Percentiles rank a stretch among this genome's conserved stretches.
Evolutionary conservation across 2,329 filamentous ascomycete genomes (phyloP).

Genomic region (Pseudocercospora cruenta): DNA sequence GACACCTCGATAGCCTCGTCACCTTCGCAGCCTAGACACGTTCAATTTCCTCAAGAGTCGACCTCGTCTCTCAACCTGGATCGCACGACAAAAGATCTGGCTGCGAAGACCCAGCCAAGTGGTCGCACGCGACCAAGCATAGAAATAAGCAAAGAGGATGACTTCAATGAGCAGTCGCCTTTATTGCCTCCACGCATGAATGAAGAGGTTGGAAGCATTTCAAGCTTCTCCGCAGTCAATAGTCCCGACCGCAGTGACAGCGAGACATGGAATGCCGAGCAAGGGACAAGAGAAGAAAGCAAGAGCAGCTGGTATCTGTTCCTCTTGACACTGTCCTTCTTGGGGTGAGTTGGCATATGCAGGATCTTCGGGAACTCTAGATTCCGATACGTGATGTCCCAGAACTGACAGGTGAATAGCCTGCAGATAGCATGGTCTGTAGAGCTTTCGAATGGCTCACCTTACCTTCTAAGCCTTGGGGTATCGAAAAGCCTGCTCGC

Average conservation of each 20-base stretch:
- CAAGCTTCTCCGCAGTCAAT: constrained; percentile 19
- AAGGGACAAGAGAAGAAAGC: constrained; percentile 46
- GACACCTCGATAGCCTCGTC: constrained; percentile 8
- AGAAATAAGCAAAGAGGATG: constrained; percentile 25
- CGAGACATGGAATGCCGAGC: constrained; percentile 53
- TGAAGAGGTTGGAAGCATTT: constrained; percentile 27
- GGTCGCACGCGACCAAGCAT: constrained; percentile 13
- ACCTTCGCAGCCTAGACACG: constrained; percentile 25
- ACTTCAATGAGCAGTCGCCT: constrained; percentile 38
- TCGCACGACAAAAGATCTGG: constrained; percentile 10
- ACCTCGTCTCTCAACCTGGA: constrained; percentile 18
- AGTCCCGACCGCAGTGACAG: constrained; percentile 42
- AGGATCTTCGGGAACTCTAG: neutral
- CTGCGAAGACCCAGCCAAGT: constrained; percentile 1
- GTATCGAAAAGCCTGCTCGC: constrained; percentile 57
- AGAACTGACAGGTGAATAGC: constrained; percentile 42
- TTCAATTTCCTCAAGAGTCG: constrained; percentile 25
- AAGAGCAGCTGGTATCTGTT: constrained; percentile 87
- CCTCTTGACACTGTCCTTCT: constrained; percentile 81
- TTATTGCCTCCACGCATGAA: constrained; percentile 31
- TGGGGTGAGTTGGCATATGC: constrained; percentile 55
- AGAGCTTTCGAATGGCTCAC: constrained; percentile 88
- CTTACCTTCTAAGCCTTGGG: constrained; percentile 57
- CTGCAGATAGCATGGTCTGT: constrained; percentile 96
- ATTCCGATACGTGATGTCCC: neutral